Conservation (phyloP, 345 rosid genomes). For the Eucalyptus tenuipes region DNA sequence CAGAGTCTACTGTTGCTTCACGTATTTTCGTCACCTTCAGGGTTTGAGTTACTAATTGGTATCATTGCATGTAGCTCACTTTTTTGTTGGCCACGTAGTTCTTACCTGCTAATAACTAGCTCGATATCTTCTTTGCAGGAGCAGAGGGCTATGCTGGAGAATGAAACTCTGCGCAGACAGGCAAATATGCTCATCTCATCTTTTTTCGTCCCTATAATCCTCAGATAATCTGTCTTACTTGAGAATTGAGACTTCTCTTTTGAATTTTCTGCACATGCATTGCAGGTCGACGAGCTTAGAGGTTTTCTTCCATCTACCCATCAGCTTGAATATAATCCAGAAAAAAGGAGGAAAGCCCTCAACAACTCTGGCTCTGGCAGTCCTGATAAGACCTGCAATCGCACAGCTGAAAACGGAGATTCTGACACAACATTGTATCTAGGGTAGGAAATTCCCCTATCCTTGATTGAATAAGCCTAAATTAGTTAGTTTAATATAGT, state of each 20-base stretch:
- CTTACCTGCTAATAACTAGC: neutral
- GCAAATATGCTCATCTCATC: conserved; percentile 2
- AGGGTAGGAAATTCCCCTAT: conserved; percentile 32
- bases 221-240: neutral
- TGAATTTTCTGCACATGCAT: neutral
- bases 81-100: neutral
- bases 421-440: conserved; percentile 83
- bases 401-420: conserved; percentile 36
- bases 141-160: conserved; percentile 72
- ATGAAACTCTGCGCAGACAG: conserved; percentile 86
- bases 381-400: conserved; percentile 22
- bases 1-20: neutral
- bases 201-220: neutral
- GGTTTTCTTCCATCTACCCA: conserved; percentile 45
- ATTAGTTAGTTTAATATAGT: neutral
- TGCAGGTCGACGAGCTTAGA: conserved; percentile 73
- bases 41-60: neutral
- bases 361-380: conserved; percentile 10
- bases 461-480: neutral
- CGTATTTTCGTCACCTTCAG: neutral
- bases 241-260: neutral
- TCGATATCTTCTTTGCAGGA: conserved; percentile 32
- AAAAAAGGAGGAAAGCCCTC: conserved; percentile 29
- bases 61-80: neutral
- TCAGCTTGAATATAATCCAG: conserved; percentile 43